Evolutionary conservation across 2,329 filamentous ascomycete genomes (phyloP), one percentile per base, ranked within the genome.

Genomic region (Pseudogymnoascus sp.): DNA sequence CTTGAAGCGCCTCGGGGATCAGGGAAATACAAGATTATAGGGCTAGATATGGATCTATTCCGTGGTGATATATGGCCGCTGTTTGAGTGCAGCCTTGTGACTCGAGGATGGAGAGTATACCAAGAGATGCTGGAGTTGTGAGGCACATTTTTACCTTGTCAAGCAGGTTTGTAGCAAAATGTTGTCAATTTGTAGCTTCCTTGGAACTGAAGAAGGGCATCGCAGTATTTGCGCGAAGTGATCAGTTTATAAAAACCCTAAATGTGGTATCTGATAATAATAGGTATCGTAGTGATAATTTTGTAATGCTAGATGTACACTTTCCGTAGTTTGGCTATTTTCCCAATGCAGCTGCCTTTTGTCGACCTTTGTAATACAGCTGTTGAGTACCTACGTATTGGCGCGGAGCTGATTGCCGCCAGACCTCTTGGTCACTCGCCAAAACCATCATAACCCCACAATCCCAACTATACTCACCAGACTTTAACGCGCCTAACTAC

Each of bases 381-480:
- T 56, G 50, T 60, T 42, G 59, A 38, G 35, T 60, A 60, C 38
- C 59, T 60, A 60, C 35, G 59, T 60, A 60, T 60, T 60, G 59
- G 59, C 59, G 59, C 59, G 59, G 59, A 60, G 59, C 33, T 60
- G 59, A 60, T 60, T 60, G 59, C 59, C 61, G 50, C 62, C 63
- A 62, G 60, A 62, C 53, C 35, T 59, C 44, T 63, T 59, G 46
- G 56, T 63, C 63, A 42, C 63, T 63, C 64, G 66, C 64, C 63
- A 67, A 66, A 40, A 66, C 63, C 62, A 44, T 46, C 60, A 60
- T 63, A 65, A 65, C 67, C 66, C 67, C 66, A 67, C 65, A 66
- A 67, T 64, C 66, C 19, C 59, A 60, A 60, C 59, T 42, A 38
- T 38, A 60, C 59, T 42, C 59, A 60, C 59, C 59, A 60, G 23